Evolutionary conservation across 1,284 basidiomycete species (phyloP), one percentile per base, ranked within the genome.

Genomic region (Trametes hirsuta): DNA sequence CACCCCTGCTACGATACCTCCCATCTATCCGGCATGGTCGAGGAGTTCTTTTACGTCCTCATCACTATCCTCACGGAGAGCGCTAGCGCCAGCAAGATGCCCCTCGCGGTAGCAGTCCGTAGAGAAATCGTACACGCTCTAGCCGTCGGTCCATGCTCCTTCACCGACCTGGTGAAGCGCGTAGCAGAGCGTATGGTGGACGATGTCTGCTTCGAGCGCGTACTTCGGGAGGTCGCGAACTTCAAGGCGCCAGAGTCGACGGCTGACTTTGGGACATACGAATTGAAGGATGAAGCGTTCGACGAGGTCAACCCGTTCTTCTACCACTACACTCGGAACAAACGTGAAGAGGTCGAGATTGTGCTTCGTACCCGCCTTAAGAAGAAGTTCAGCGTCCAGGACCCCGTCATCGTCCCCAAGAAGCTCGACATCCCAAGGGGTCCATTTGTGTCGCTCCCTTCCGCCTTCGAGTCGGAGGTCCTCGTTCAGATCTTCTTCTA

Each of bases 221-320:
- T 95, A 52, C 79, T 99, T 44, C 77, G 79, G 41, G 84, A 91
- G 53, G 91, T 98, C 4, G 88, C 95, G 4, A 86, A 84, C 64
- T 97, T 97, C 82, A 87, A 87, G 44, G 79, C 88, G 0, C 96
- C 96, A 0, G 91, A 94, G 68, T 83, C 86, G 0, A 86, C 83
- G 0, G 81, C 86, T 2, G 95, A 97, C 66, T 83, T 84, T 1
- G 97, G 97, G 0, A 80, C 87, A 39, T 99, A 98, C 76, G 90
- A 95, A 67, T 84, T 99, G 60, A 91, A 90, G 70, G 86, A 94
- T 35, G 93, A 93, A 68, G 82, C 81, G 30, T 95, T 87, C 72
- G 88, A 88, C 63, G 91, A 98, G 66, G 90, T 99, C 64, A 93
- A 98, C 69, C 95, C 96, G 0, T 97, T 95, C 79, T 98, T 97